Conservation (phyloP, 495 filamentous ascomycete species). For the Penicillium macrosclerotiorum region DNA sequence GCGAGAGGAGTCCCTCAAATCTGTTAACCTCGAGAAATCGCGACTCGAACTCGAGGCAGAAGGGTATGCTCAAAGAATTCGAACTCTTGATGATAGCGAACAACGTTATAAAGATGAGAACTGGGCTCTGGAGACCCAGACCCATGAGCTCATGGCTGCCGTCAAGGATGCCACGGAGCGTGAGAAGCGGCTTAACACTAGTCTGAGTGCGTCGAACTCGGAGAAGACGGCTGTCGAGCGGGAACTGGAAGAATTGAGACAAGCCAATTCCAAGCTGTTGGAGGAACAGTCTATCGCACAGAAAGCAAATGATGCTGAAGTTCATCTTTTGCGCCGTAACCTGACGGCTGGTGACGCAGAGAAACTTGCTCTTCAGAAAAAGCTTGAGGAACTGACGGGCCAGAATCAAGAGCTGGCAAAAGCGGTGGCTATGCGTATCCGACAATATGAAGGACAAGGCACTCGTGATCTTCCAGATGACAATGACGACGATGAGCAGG, state of each 20-base stretch:
- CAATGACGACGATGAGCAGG: slow-evolving; percentile 61
- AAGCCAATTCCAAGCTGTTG: slow-evolving; percentile 67
- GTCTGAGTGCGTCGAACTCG: slow-evolving; percentile 60
- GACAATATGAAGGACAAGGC: slow-evolving; percentile 61
- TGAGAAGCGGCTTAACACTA: slow-evolving; percentile 74
- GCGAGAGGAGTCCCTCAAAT: slow-evolving; percentile 81
- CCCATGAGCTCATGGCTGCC: slow-evolving; percentile 72
- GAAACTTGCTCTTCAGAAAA: slow-evolving; percentile 67
- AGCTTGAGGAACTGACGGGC: slow-evolving; percentile 77
- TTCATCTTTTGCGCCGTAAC: slow-evolving; percentile 73
- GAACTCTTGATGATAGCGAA: slow-evolving; percentile 85
- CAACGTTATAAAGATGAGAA: slow-evolving; percentile 96
- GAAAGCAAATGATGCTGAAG: slow-evolving; percentile 85
- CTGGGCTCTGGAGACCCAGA: slow-evolving; percentile 88
- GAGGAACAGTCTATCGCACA: slow-evolving; percentile 74
- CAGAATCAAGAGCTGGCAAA: slow-evolving; percentile 89
- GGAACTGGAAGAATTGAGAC: slow-evolving; percentile 85
- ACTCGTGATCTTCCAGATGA: slow-evolving; percentile 56
- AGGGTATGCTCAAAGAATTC: slow-evolving; percentile 72
- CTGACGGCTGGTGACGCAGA: slow-evolving; percentile 73
- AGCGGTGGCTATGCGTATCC: slow-evolving; percentile 69
- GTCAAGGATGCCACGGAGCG: slow-evolving; percentile 71
- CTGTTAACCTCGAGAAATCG: slow-evolving; percentile 68
- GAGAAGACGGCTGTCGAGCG: slow-evolving; percentile 77
- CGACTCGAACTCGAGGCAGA: slow-evolving; percentile 79